Percentiles rank a stretch among this genome's conserved stretches.
Evolutionary conservation across 1,284 basidiomycete genomes (phyloP).

Genomic region (Chalciporus sp.): DNA sequence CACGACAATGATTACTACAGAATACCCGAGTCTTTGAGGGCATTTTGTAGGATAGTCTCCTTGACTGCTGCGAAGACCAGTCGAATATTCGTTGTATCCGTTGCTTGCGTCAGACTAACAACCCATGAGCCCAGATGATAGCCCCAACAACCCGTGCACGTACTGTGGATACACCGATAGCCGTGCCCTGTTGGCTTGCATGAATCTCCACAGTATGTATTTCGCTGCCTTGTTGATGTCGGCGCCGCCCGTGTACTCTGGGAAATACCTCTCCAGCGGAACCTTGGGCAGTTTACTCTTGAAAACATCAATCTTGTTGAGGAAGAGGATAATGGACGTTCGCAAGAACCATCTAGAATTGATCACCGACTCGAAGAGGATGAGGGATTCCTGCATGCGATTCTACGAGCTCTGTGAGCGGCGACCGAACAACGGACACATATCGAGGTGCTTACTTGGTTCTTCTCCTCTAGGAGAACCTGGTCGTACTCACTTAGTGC

Average conservation of each 20-base stretch:
- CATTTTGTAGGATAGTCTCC: slow-evolving; percentile 95
- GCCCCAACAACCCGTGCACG: slow-evolving; percentile 33
- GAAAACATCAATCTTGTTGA: slow-evolving; percentile 97
- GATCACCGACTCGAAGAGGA: slow-evolving; percentile 94
- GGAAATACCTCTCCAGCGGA: slow-evolving; percentile 76
- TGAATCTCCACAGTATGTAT: slow-evolving; percentile 97
- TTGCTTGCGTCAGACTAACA: slow-evolving; percentile 74
- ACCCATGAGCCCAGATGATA: neutral
- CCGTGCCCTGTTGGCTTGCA: slow-evolving; percentile 89
- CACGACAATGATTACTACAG: slow-evolving; percentile 38
- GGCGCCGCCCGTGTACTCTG: slow-evolving; percentile 91
- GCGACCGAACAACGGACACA: slow-evolving; percentile 8
- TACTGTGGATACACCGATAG: slow-evolving; percentile 93
- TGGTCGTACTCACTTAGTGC: slow-evolving; percentile 96
- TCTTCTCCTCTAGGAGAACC: slow-evolving; percentile 78
- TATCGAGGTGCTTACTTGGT: slow-evolving; percentile 59
- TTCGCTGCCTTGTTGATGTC: slow-evolving; percentile 99
- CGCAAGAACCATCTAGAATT: slow-evolving; percentile 98
- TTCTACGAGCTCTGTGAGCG: slow-evolving; percentile 55
- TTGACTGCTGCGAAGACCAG: slow-evolving; percentile 97
- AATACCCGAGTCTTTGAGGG: slow-evolving; percentile 82
- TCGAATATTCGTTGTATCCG: slow-evolving; percentile 81
- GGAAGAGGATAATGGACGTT: slow-evolving; percentile 90
- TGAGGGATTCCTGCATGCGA: slow-evolving; percentile 92
- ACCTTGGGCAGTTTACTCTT: slow-evolving; percentile 90